These are phyloP conservation scores for Boletus tomentosulus DNA, from an alignment of 768 basidiomycete genomes.

Conservation along the genomic window DNA sequence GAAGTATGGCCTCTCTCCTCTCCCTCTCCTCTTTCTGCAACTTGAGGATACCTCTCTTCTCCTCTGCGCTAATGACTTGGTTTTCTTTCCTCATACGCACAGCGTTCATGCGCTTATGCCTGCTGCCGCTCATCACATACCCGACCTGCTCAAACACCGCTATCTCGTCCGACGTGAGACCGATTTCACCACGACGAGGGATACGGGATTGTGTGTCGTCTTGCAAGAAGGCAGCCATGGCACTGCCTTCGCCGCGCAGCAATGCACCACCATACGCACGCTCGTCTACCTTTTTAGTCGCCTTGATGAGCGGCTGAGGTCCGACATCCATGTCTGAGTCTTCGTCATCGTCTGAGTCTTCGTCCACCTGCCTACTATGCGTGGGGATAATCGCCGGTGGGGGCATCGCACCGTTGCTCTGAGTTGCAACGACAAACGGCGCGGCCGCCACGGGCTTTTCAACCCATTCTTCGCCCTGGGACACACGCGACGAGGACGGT, in stretches of 20 bases:
- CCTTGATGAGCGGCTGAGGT: constrained; percentile 59
- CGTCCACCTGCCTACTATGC: constrained; percentile 18
- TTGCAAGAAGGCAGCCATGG: constrained; percentile 95
- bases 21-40: constrained; percentile 91
- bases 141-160: constrained; percentile 84
- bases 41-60: constrained; percentile 94
- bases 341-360: constrained; percentile 35
- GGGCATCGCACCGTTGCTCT: constrained; percentile 21
- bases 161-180: constrained; percentile 83
- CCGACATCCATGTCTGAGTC: constrained; percentile 71
- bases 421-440: constrained; percentile 24
- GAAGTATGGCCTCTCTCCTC: constrained; percentile 82
- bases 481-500: constrained; percentile 25
- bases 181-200: constrained; percentile 98
- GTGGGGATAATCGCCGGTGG: constrained; percentile 19
- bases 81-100: constrained; percentile 99
- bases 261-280: constrained; percentile 87
- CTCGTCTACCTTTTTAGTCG: constrained; percentile 63
- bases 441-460: constrained; percentile 44
- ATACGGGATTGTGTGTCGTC: constrained; percentile 84
- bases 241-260: constrained; percentile 91
- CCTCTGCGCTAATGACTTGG: constrained; percentile 98
- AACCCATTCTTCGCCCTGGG: constrained; percentile 61
- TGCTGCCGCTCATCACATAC: constrained; percentile 96
- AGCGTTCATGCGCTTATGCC: constrained; percentile 97